Evolutionary conservation across 176 grass and related monocot species (phyloP), one percentile per base, ranked within the genome.

Genomic region (Saccharum officinarum): DNA sequence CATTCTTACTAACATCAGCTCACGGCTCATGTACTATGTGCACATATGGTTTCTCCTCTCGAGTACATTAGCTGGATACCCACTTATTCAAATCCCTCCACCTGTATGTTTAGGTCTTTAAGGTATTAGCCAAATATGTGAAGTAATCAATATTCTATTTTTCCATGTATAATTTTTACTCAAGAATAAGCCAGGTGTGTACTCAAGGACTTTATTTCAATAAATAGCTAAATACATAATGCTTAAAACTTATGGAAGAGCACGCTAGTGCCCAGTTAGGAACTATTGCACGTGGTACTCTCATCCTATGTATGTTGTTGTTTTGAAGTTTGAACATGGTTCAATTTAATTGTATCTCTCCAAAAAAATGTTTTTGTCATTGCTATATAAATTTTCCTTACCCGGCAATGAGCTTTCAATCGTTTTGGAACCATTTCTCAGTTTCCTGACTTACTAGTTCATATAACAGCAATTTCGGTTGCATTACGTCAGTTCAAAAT

Each of bases 261-360:
- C 47, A 81, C 42, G 10, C 39, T 66, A 37, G 18, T 55, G 42
- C 16, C 13, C 33, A 26, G 28, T 42, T 71, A 30, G 28, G 20
- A 57, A 44, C 16, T 81, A 44, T 23, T 46, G 7, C 20, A 34
- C 50, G 40, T 75, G 17, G 5, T 66, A 69, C 16, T 33, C 11
- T 46, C 5, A 5, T 34, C 18, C 20, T 60, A 18, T 30, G 1
- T 63, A 17, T 28, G 36, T 1, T 60, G 15, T 82, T 77, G 16
- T 81, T n/a, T n/a, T n/a, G n/a, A n/a, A n/a, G n/a, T 42, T 36
- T 59, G 22, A 22, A 75, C 41, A 70, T 82, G 20, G 46, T 87
- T 76, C 31, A 7, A 57, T 70, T 73, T 72, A 37, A 65, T 45
- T 78, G 38, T 36, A 22, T 68, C 17, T 55, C 12, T 57, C 40